These are phyloP conservation scores for Fraxinus ornus DNA, from an alignment of 305 asterid species.

Conservation along the genomic window DNA sequence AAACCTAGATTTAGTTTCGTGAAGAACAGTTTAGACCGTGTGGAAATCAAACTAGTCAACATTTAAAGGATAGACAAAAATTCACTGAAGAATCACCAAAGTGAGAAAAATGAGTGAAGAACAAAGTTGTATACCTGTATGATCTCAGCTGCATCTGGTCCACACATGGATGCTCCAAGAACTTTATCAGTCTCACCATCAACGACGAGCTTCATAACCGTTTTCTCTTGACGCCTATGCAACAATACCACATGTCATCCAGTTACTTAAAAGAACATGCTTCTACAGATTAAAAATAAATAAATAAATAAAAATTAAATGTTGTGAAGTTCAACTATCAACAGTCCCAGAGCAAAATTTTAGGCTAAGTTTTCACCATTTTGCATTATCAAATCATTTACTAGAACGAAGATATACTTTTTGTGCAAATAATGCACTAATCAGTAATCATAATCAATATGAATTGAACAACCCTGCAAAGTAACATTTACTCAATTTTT, in stretches of 20 bases:
- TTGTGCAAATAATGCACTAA: background rate
- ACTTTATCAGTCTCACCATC: slow-evolving; percentile 92
- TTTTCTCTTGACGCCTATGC: slow-evolving; percentile 84
- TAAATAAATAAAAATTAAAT: background rate
- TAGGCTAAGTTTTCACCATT: background rate
- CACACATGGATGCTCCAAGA: slow-evolving; percentile 98
- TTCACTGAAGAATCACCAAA: background rate
- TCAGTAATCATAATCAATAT: background rate
- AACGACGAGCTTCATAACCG: slow-evolving; percentile 88
- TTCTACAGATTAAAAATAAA: background rate
- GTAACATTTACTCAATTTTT: background rate
- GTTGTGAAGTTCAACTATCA: background rate
- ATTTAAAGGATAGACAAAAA: background rate
- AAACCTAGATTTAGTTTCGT: background rate
- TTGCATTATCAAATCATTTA: background rate
- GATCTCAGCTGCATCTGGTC: slow-evolving; percentile 97
- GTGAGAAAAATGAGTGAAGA: background rate
- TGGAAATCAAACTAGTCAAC: background rate
- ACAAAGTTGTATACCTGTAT: slow-evolving; percentile 63
- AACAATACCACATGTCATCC: slow-evolving; percentile 11
- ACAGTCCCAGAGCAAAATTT: background rate
- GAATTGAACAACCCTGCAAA: background rate
- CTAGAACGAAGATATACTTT: background rate
- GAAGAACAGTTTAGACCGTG: background rate
- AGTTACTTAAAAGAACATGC: background rate